Evolutionary conservation across 495 filamentous ascomycete genomes (phyloP), one percentile per base, ranked within the genome.

Genomic region (Daldinia loculata): DNA sequence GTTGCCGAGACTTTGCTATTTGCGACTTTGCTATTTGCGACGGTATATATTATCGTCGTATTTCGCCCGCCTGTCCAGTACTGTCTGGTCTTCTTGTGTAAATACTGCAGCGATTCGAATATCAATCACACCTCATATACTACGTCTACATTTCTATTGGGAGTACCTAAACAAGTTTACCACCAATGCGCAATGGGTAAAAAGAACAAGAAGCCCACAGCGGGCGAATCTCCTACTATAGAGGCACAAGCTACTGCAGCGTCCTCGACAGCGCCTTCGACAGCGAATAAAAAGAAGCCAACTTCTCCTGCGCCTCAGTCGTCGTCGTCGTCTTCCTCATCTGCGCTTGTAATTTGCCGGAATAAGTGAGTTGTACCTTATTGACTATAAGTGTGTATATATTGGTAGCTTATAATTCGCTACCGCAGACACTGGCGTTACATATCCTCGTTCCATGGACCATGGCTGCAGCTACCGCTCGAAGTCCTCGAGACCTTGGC

Each of bases 381-480:
- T n/a, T 56, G 17, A 26, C 26, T 30, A 61, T 68, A 38, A 48
- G 24, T 39, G 17, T 45, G 14, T 26, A 43, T 48, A 32, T 70
- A 60, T 59, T 43, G 32, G 50, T 63, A 56, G 62, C 61, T 50
- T 61, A 65, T 41, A 66, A 53, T 26, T 48, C 50, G 41, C 63
- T 41, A 32, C 17, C 7, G 15, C 59, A 93, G 91, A 72, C 91
- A 93, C 80, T 93, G 91, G 91, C 86, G 89, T 48, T 92, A 93
- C 76, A 94, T 94, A 59, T 93, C 91, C 19, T 89, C 91, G 56
- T 94, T 92, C 72, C 92, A 94, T 76, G 92, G 92, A 15, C 91
- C 91, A 67, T 94, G 92, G 92, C 87, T 93, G n/a, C 91, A 94
- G 78, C 81, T 94, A 32, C 91, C 92, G n/a, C 87, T 87, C 67